Evolutionary conservation across 495 filamentous ascomycete genomes (phyloP).

Genomic region (Bacidia gigantensis): DNA sequence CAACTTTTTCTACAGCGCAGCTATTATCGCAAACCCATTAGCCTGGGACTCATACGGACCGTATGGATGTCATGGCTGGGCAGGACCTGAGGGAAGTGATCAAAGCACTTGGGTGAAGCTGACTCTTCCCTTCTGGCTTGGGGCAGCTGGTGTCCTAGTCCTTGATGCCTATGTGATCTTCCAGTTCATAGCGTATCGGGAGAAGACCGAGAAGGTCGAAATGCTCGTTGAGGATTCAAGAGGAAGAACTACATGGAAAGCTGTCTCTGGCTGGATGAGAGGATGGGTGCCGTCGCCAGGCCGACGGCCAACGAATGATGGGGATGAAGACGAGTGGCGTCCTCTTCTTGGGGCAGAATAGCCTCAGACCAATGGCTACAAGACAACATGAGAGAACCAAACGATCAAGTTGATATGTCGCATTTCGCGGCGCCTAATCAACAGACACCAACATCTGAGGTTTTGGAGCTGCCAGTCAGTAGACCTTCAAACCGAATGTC

Average conservation of each 20-base stretch:
- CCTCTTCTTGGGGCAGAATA: constrained; percentile 3
- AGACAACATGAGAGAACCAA: background rate
- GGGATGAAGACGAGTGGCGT: constrained; percentile 4
- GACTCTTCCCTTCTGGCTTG: constrained; percentile 56
- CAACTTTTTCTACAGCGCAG: constrained; percentile 58
- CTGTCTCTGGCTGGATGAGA: constrained; percentile 53
- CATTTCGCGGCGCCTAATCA: no score
- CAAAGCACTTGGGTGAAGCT: constrained; percentile 43
- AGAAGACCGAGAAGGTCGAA: constrained; percentile 27
- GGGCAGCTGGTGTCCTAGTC: constrained; percentile 53
- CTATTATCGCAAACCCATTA: constrained; percentile 52
- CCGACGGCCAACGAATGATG: background rate
- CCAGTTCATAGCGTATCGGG: constrained; percentile 47
- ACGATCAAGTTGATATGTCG: no score
- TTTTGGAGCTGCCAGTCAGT: no score
- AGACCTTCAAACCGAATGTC: no score
- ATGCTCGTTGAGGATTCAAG: constrained; percentile 25
- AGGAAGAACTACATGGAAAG: constrained; percentile 36
- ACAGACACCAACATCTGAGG: no score
- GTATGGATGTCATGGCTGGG: constrained; percentile 56
- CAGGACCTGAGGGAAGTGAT: constrained; percentile 42
- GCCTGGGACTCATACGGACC: constrained; percentile 48
- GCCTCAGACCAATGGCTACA: background rate
- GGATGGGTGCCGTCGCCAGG: constrained; percentile 43
- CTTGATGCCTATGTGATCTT: constrained; percentile 52